Evolutionary conservation across 768 basidiomycete genomes (phyloP).

Genomic region (Pulveroboletus frians): DNA sequence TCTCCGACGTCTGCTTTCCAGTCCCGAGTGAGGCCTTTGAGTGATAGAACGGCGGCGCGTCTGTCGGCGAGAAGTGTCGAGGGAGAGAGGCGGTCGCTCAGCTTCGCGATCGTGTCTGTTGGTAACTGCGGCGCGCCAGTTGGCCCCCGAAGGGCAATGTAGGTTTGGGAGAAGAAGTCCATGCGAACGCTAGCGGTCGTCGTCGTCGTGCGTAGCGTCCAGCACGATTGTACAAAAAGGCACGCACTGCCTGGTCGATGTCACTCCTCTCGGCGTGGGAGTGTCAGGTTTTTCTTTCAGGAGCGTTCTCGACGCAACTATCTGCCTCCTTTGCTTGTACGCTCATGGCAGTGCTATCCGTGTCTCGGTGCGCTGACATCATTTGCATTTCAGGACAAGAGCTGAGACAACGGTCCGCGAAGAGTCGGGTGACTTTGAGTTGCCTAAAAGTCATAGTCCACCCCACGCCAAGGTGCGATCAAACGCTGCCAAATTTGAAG

Average conservation of each 20-base stretch:
- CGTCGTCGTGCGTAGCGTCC: background rate
- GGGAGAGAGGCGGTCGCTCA: slow-evolving; percentile 89
- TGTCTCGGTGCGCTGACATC: background rate
- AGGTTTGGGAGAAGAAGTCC: slow-evolving; percentile 84
- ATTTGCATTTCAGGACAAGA: background rate
- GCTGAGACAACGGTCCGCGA: background rate
- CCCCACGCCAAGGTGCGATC: background rate
- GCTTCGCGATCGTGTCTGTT: slow-evolving; percentile 77
- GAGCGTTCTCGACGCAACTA: no score
- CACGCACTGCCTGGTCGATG: background rate
- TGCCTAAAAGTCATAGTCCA: no score
- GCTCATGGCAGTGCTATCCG: background rate
- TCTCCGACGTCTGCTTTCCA: slow-evolving; percentile 87
- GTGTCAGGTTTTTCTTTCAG: no score
- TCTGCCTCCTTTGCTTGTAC: background rate
- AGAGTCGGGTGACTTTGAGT: background rate
- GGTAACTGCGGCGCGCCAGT: slow-evolving; percentile 80
- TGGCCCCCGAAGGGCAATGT: slow-evolving; percentile 79
- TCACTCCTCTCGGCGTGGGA: no score
- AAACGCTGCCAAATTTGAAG: no score
- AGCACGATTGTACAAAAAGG: background rate
- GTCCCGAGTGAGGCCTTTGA: slow-evolving; percentile 90
- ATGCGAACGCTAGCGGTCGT: slow-evolving; percentile 33
- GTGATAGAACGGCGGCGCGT: slow-evolving; percentile 84
- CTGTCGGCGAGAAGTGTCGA: slow-evolving; percentile 86